These are phyloP conservation scores for Cadophora malorum DNA, from an alignment of 2,329 filamentous ascomycete species.

Conservation along the genomic window DNA sequence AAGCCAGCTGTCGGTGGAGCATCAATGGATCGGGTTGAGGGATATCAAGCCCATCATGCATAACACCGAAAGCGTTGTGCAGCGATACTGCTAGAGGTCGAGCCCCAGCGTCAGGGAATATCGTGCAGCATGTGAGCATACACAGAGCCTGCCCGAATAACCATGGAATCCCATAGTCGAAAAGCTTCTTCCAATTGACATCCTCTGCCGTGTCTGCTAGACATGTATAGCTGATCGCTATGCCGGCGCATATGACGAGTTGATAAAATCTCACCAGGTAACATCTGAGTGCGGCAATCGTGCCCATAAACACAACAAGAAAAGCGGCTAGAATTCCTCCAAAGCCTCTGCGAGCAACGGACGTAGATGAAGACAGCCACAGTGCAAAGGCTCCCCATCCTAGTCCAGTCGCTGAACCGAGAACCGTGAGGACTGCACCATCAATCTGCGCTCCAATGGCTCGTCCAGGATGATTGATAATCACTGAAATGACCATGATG, in stretches of 20 bases:
- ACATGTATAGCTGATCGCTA: slow-evolving; percentile 60
- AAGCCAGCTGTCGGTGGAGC: slow-evolving; percentile 54
- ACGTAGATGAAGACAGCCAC: slow-evolving; percentile 58
- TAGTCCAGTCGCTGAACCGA: slow-evolving; percentile 59
- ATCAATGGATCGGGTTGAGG: slow-evolving; percentile 46
- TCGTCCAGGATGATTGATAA: slow-evolving; percentile 63
- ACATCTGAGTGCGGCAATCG: slow-evolving; percentile 59
- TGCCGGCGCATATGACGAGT: slow-evolving; percentile 59
- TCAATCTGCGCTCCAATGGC: slow-evolving; percentile 64
- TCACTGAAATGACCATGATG: slow-evolving; percentile 61
- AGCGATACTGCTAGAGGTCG: slow-evolving; percentile 56
- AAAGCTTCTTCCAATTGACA: slow-evolving; percentile 58
- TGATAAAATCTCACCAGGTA: slow-evolving; percentile 64
- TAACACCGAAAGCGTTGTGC: slow-evolving; percentile 54
- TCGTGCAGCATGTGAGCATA: slow-evolving; percentile 53
- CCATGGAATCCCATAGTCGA: slow-evolving; percentile 62
- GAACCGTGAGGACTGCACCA: slow-evolving; percentile 58
- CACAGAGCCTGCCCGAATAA: slow-evolving; percentile 60
- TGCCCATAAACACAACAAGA: slow-evolving; percentile 58
- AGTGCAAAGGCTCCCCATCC: slow-evolving; percentile 62
- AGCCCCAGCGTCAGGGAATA: slow-evolving; percentile 63
- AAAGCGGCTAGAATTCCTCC: slow-evolving; percentile 63
- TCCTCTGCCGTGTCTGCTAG: slow-evolving; percentile 55
- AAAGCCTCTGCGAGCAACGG: slow-evolving; percentile 54
- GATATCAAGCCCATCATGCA: slow-evolving; percentile 51